Percentiles rank a stretch among this genome's conserved stretches.
Conservation (phyloP, 2,329 filamentous ascomycete species). For the Ophiostoma tasmaniense region DNA sequence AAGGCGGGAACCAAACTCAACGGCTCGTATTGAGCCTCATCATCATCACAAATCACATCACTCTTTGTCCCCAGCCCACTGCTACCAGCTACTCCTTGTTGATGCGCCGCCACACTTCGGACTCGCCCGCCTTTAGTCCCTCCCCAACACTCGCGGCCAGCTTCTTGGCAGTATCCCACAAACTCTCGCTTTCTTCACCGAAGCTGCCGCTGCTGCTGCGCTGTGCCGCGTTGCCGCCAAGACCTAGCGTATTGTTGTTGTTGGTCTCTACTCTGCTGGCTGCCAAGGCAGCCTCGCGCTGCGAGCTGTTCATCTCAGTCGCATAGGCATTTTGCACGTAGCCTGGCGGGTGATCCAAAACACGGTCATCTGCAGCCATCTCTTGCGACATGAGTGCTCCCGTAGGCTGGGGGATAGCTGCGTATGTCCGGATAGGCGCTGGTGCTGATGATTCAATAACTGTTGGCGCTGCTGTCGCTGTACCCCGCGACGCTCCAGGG, state of each 20-base stretch:
- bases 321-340: slow-evolving; percentile 50
- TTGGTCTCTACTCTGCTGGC: not conserved
- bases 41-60: not conserved
- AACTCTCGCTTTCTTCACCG: slow-evolving; percentile 36
- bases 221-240: not conserved
- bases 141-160: slow-evolving; percentile 49
- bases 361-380: not conserved
- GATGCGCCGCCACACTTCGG: slow-evolving; percentile 54
- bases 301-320: slow-evolving; percentile 41
- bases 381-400: slow-evolving; percentile 8
- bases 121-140: slow-evolving; percentile 49
- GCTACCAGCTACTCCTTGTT: slow-evolving; percentile 41
- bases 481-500: slow-evolving; percentile 35
- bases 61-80: not conserved
- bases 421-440: not conserved
- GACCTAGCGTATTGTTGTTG: not conserved
- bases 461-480: slow-evolving; percentile 32
- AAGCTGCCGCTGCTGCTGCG: slow-evolving; percentile 1
- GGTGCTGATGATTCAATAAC: not conserved
- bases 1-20: not conserved
- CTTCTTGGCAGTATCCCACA: slow-evolving; percentile 51
- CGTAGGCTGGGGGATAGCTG: slow-evolving; percentile 20
- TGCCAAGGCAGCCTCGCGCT: slow-evolving; percentile 30
- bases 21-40: not conserved
- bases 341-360: slow-evolving; percentile 42